Percentiles rank a stretch among this genome's conserved stretches.
These are phyloP conservation scores for Penicillium mononematosum DNA, from an alignment of 495 filamentous ascomycete species.

Conservation along the genomic window DNA sequence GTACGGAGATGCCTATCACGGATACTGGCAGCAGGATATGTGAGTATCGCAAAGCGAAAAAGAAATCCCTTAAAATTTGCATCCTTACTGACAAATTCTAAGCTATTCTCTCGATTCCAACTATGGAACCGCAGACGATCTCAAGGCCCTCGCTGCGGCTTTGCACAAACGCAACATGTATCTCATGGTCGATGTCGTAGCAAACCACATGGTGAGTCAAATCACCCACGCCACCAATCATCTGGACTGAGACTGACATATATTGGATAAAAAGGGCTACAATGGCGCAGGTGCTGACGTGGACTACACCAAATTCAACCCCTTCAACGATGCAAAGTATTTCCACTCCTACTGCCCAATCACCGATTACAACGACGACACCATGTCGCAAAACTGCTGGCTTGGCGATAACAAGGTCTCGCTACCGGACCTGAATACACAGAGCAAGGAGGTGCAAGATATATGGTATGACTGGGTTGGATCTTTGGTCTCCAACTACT, in stretches of 20 bases:
- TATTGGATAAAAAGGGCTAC: constrained; percentile 47
- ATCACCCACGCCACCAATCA: too few species aligned
- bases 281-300: constrained; percentile 52
- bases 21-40: constrained; percentile 75
- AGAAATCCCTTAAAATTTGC: background rate
- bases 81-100: background rate
- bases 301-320: constrained; percentile 60
- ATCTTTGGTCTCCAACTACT: constrained; percentile 63
- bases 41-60: constrained; percentile 13
- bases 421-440: constrained; percentile 70
- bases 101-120: constrained; percentile 60
- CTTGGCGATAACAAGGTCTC: constrained; percentile 58
- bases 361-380: constrained; percentile 58
- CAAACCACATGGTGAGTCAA: constrained; percentile 66
- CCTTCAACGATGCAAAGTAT: constrained; percentile 62
- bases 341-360: constrained; percentile 69
- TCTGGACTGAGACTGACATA: background rate
- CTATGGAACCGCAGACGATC: constrained; percentile 64
- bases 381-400: constrained; percentile 58
- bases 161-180: constrained; percentile 65
- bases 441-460: constrained; percentile 52
- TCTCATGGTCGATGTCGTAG: constrained; percentile 77
- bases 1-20: constrained; percentile 64
- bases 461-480: constrained; percentile 67
- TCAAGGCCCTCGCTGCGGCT: constrained; percentile 57